Evolutionary conservation across 2,329 filamentous ascomycete genomes (phyloP), one percentile per base, ranked within the genome.

Genomic region (Penicillium janthinellum): DNA sequence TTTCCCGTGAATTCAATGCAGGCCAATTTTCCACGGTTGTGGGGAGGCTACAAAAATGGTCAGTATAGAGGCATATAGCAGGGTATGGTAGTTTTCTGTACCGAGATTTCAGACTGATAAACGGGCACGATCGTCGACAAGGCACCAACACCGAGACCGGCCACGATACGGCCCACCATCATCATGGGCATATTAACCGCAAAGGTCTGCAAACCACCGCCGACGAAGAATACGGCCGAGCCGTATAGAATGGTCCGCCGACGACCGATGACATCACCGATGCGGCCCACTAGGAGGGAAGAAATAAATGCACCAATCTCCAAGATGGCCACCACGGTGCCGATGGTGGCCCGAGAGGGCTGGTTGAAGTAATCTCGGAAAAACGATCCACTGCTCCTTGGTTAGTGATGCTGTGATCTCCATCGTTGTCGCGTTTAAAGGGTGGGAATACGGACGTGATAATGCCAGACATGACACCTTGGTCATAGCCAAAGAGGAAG

Each of bases 1-100:
- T 99, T 99, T 56, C 95, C 95, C 0, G 94, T 94, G 73, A 98
- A 99, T 76, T 99, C 95, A 67, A 99, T 98, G 76, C 95, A 98
- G 25, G 94, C 95, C 62, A 99, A 84, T 78, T 95, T 96, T 64
- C 95, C 95, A 70, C 95, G 86, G 77, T 96, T 98, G 73, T 99
- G 95, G 5, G 95, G 92, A 51, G 95, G 95, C 73, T 75, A 42
- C 20, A 53, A 4, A 34, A 25, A 10, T 17, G 5, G 44, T 58
- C 37, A 58, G 56, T 45, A 12, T 5, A 7, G 15, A 15, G 10
- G 49, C 35, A 39, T 14, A 28, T 54, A 17, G 15, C 11, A 31
- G 25, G 11, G 12, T 39, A 5, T 6, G 17, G 20, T 7, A 31
- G 14, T 2, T n/a, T 37, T 41, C 15, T 54, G 64, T 73, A 75